Conservation (phyloP, 257 asterid genomes). For the Catharanthus roseus region DNA sequence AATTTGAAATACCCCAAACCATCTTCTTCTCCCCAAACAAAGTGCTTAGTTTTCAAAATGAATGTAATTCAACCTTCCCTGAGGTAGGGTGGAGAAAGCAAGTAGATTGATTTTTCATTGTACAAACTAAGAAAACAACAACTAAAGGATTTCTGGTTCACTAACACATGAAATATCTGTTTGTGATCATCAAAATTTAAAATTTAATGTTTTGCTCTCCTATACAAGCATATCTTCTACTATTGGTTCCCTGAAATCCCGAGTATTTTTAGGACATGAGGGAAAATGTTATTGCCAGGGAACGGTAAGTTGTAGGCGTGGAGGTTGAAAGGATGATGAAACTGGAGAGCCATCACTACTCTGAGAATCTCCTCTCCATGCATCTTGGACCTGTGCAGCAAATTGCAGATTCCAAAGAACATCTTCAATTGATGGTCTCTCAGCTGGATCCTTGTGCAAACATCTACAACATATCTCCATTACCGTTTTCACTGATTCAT, state of each 20-base stretch:
- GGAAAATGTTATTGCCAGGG: constrained; percentile 15
- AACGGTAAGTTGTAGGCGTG: constrained; percentile 34
- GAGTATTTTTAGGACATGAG: background rate
- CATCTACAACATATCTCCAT: constrained; percentile 75
- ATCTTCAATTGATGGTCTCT: constrained; percentile 84
- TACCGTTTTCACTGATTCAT: constrained; percentile 63
- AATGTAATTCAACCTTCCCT: no score
- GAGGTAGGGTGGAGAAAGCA: no score
- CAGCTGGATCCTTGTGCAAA: constrained; percentile 48
- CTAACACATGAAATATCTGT: background rate
- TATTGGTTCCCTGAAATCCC: background rate
- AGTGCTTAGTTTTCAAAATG: no score
- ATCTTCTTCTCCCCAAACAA: no score
- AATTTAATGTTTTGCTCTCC: background rate
- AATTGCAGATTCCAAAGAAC: constrained; percentile 87
- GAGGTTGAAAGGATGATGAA: constrained; percentile 51
- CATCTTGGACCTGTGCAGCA: constrained; percentile 90
- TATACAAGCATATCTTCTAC: background rate
- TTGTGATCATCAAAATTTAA: background rate
- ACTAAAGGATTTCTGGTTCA: background rate
- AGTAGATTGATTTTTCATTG: background rate
- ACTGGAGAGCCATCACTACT: constrained; percentile 77
- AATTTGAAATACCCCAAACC: no score
- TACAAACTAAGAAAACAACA: background rate
- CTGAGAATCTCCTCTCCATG: constrained; percentile 46